Conservation (phyloP, 1,284 basidiomycete genomes). For the Ustilago loliicola region DNA sequence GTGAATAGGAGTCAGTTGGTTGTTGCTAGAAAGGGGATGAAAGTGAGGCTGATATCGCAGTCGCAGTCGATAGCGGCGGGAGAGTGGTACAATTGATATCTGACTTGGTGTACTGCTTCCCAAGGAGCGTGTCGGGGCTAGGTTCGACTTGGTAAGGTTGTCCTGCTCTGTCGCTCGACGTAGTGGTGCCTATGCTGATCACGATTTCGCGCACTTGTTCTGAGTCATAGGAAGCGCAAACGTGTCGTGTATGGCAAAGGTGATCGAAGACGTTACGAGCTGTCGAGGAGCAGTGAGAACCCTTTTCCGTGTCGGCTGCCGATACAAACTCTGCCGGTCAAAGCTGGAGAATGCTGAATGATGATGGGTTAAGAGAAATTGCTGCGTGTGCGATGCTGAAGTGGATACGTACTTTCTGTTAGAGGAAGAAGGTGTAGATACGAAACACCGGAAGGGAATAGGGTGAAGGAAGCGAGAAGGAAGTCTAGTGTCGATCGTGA, state of each 20-base stretch:
- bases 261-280: not conserved
- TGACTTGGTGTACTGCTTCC: not conserved
- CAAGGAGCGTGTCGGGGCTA: not conserved
- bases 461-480: slow-evolving; percentile 25
- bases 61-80: not conserved
- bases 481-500: slow-evolving; percentile 5
- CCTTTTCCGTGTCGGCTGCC: slow-evolving; percentile 14
- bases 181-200: not conserved
- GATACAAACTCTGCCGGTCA: slow-evolving; percentile 2
- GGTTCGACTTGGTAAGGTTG: not conserved
- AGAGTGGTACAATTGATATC: not conserved
- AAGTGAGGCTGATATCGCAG: not conserved
- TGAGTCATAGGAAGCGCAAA: not conserved
- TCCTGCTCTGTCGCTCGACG: slow-evolving; percentile 3
- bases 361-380: not conserved
- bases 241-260: not conserved
- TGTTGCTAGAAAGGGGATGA: slow-evolving; percentile 3
- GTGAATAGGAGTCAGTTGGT: slow-evolving; percentile 27
- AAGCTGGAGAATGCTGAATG: slow-evolving; percentile 1
- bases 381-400: slow-evolving; percentile 5
- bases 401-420: slow-evolving; percentile 49
- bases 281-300: not conserved
- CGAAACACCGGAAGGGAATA: slow-evolving; percentile 33
- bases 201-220: not conserved
- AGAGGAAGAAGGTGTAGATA: slow-evolving; percentile 39